Evolutionary conservation across 2,329 filamentous ascomycete species (phyloP), one percentile per base, ranked within the genome.

Genomic region (Nemania abortiva): DNA sequence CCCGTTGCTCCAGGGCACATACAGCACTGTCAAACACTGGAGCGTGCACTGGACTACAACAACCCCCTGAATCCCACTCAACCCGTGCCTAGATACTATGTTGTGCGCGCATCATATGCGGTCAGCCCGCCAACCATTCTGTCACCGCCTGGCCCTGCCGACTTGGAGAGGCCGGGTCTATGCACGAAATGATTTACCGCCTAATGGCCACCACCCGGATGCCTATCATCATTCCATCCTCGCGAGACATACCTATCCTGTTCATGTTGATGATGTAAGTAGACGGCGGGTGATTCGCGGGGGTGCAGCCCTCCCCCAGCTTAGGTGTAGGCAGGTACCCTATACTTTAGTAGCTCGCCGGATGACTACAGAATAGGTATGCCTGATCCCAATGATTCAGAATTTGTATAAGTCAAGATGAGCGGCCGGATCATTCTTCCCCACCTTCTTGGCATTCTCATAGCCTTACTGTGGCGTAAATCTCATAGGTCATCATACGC

Each of bases 81-180:
- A 34, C 11, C n/a, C 34, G 34, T 11, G 18, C 22, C 50, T 27
- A 27, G 24, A 27, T 27, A 27, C 24, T 27, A 27, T 27, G 24
- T 27, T 27, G 54, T 39, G 24, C 49, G 3, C 58, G n/a, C 29
- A 47, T 42, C 64, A 56, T 57, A 68, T 66, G 69, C 66, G 63
- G 69, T 71, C 69, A 71, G 66, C 69, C 63, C 59, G 56, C 58
- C 69, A 66, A 69, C 63, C 63, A 22, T 34, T 52, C 69, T 45
- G 69, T 71, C 69, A 71, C 69, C 69, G 69, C 69, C 65, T 68
- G 50, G 50, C 54, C 45, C 54, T 60, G 39, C 42, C 62, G 57
- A 55, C 63, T 37, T 63, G 39, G 60, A 59, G 10, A 47, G 61
- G 45, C 31, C 59, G 58, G 52, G 29, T 58, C 3, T 61, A 63